Percentiles rank a stretch among this genome's conserved stretches.
Conservation (phyloP, 176 grass and related monocot genomes). For the Neostapfia colusana region DNA sequence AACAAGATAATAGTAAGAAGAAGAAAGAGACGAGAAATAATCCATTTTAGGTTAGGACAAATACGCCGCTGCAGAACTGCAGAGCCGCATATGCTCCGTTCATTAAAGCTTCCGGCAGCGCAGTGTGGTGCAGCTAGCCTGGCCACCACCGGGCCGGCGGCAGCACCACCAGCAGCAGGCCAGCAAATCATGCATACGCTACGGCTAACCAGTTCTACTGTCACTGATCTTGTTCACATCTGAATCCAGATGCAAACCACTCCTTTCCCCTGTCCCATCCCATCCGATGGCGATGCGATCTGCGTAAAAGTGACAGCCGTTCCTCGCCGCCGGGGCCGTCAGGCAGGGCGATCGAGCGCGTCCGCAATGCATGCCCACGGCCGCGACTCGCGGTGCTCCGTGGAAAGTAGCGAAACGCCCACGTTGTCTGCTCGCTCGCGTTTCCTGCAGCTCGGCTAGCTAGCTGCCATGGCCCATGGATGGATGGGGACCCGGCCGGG, state of each 20-base stretch:
- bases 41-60: slow-evolving; percentile 3
- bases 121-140: neutral
- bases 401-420: slow-evolving; percentile 29
- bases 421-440: slow-evolving; percentile 28
- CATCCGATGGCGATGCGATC: slow-evolving; percentile 23
- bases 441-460: neutral
- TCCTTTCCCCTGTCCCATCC: neutral
- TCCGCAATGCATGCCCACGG: neutral
- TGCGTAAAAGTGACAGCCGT: neutral
- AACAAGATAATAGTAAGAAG: neutral
- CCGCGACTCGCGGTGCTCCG: neutral
- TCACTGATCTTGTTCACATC: slow-evolving; percentile 1
- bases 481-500: neutral
- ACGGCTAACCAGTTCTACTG: slow-evolving; percentile 23
- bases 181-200: neutral
- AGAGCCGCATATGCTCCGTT: slow-evolving; percentile 25
- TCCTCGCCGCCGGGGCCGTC: neutral
- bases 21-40: neutral
- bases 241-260: slow-evolving; percentile 15
- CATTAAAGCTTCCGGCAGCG: slow-evolving; percentile 29
- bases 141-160: neutral
- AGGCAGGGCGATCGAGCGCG: neutral
- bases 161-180: no score
- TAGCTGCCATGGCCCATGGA: neutral
- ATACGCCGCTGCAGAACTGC: slow-evolving; percentile 5